Evolutionary conservation across 2,329 filamentous ascomycete genomes (phyloP).

Genomic region (Venturia pyrina): DNA sequence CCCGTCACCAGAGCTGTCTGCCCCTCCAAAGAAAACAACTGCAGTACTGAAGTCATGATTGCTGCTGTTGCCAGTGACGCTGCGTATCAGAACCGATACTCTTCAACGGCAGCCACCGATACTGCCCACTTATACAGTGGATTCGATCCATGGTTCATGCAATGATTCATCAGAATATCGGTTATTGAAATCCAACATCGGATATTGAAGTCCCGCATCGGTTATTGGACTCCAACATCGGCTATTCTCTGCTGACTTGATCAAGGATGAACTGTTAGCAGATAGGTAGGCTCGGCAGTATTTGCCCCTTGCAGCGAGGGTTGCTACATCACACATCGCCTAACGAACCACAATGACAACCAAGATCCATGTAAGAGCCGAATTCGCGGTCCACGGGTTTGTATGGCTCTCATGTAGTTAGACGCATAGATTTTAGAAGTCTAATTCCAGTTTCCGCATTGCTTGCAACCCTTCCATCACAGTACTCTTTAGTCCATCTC

Average conservation of each 20-base stretch:
- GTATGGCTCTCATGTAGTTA: not conserved
- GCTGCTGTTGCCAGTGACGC: not conserved
- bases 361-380: not conserved
- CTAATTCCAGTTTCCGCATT: not conserved
- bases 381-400: not conserved
- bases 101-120: not conserved
- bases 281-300: not conserved
- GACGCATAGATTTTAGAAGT: not conserved
- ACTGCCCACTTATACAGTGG: not conserved
- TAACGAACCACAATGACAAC: not conserved
- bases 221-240: not conserved
- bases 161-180: not conserved
- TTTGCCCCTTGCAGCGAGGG: not conserved
- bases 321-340: not conserved
- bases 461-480: not conserved
- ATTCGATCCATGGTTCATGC: not conserved
- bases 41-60: conserved; percentile 26
- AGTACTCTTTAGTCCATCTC: not conserved
- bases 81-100: not conserved
- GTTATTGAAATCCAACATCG: not conserved
- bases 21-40: conserved; percentile 40
- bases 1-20: conserved; percentile 41
- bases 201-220: too few relatives aligned
- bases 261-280: not conserved
- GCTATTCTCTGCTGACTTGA: not conserved